These are phyloP conservation scores for Nadsonia fulvescens DNA, from an alignment of 805 yeast species.

Conservation along the genomic window DNA sequence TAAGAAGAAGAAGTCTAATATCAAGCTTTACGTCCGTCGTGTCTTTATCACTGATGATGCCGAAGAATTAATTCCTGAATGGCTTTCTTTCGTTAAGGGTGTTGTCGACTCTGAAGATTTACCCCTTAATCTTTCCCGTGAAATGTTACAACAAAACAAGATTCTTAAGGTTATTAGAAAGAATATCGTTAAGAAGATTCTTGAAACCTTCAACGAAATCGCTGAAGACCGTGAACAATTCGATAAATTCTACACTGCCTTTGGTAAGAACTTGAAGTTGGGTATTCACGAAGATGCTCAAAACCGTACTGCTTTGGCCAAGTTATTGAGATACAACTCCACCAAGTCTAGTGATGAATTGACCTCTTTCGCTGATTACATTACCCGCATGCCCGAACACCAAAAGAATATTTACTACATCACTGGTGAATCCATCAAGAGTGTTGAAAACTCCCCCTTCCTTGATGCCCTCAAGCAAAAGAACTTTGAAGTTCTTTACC, in stretches of 20 bases:
- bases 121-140: slow-evolving; percentile 99
- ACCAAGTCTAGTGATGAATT: slow-evolving; percentile 88
- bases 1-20: slow-evolving; percentile 98
- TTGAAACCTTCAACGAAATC: slow-evolving; percentile 97
- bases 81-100: slow-evolving; percentile 95
- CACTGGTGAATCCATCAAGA: slow-evolving; percentile 96
- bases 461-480: slow-evolving; percentile 96
- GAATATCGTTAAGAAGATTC: slow-evolving; percentile 95
- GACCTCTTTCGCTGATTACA: slow-evolving; percentile 91
- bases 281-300: slow-evolving; percentile 98
- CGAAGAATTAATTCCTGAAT: slow-evolving; percentile 97
- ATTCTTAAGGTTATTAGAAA: slow-evolving; percentile 97
- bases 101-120: slow-evolving; percentile 99
- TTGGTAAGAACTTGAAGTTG: slow-evolving; percentile 93
- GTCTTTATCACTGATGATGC: slow-evolving; percentile 99
- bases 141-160: slow-evolving; percentile 99
- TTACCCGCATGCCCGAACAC: slow-evolving; percentile 98
- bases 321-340: slow-evolving; percentile 91
- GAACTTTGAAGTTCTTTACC: slow-evolving; percentile 93
- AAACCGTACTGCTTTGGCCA: slow-evolving; percentile 91
- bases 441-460: slow-evolving; percentile 98
- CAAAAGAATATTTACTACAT: slow-evolving; percentile 98
- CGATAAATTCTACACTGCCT: slow-evolving; percentile 94
- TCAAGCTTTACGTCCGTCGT: slow-evolving; percentile 96
- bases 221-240: slow-evolving; percentile 98